Conservation (phyloP, 2,329 filamentous ascomycete genomes). For the Neophaeococcomyces mojaviensis region DNA sequence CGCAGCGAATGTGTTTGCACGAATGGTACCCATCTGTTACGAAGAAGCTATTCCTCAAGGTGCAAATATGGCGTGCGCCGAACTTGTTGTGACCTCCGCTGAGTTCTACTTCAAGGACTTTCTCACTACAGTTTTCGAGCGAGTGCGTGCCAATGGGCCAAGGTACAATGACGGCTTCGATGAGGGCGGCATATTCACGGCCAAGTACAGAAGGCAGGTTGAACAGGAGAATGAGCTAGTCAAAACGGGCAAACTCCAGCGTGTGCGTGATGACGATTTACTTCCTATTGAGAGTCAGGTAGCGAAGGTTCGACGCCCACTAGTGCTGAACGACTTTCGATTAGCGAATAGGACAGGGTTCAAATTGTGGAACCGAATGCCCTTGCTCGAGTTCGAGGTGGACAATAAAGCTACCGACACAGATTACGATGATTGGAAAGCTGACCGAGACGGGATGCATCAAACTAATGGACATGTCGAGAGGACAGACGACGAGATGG, state of each 20-base stretch:
- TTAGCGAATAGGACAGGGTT: conserved; percentile 70
- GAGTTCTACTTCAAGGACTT: conserved; percentile 59
- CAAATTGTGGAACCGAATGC: conserved; percentile 68
- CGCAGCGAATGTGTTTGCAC: conserved; percentile 47
- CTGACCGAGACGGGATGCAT: conserved; percentile 25
- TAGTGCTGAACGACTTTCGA: conserved; percentile 71
- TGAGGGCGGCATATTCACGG: conserved; percentile 67
- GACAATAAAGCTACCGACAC: conserved; percentile 66
- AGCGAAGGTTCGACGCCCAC: conserved; percentile 60
- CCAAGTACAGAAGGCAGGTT: conserved; percentile 67
- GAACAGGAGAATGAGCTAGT: conserved; percentile 67
- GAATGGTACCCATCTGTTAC: conserved; percentile 60
- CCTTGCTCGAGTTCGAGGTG: conserved; percentile 63
- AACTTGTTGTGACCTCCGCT: conserved; percentile 53
- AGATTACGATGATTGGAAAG: conserved; percentile 61
- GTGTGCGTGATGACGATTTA: conserved; percentile 65
- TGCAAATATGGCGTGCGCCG: conserved; percentile 46
- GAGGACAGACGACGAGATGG: conserved; percentile 21
- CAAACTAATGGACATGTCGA: conserved; percentile 14
- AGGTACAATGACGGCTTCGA: conserved; percentile 33
- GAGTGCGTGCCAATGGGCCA: conserved; percentile 49
- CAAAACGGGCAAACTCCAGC: conserved; percentile 63
- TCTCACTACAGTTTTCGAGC: conserved; percentile 47
- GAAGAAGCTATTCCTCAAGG: conserved; percentile 54
- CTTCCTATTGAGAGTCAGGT: conserved; percentile 75